Percentiles rank a stretch among this genome's conserved stretches.
Conservation (phyloP, 2,329 filamentous ascomycete species). For the Colletotrichum tanaceti region DNA sequence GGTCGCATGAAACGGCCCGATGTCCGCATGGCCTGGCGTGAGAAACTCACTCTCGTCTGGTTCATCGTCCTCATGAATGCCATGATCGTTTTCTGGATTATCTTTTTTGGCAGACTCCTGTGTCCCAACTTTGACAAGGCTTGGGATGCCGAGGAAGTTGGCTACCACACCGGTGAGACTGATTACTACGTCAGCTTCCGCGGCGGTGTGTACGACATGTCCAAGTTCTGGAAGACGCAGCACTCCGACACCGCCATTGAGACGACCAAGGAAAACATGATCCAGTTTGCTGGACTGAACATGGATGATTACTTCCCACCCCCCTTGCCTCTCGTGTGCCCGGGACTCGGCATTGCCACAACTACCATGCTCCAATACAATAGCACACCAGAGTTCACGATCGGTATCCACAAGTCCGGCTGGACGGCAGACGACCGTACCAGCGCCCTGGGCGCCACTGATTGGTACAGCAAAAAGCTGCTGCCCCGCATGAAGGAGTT, state of each 20-base stretch:
- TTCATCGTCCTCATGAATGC: conserved; percentile 86
- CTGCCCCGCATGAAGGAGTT: conserved; percentile 83
- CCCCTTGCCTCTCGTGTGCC: conserved; percentile 80
- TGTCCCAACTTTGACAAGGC: conserved; percentile 94
- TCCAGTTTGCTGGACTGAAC: conserved; percentile 79
- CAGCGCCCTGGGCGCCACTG: conserved; percentile 68
- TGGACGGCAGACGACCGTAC: conserved; percentile 64
- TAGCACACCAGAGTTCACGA: conserved; percentile 65
- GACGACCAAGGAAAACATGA: conserved; percentile 74
- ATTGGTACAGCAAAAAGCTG: conserved; percentile 85
- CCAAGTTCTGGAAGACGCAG: conserved; percentile 85
- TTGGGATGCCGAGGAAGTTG: conserved; percentile 79
- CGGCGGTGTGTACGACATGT: conserved; percentile 91
- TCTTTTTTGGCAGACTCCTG: conserved; percentile 83
- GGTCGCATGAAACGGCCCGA: conserved; percentile 98
- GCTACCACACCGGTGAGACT: conserved; percentile 74
- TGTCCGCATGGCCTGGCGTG: conserved; percentile 96
- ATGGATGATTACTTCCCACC: conserved; percentile 88
- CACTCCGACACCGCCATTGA: conserved; percentile 80
- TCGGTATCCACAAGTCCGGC: conserved; percentile 79
- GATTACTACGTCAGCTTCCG: conserved; percentile 91
- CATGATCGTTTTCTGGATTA: conserved; percentile 89
- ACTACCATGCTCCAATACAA: conserved; percentile 72
- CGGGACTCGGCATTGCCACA: conserved; percentile 73
- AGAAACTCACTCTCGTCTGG: conserved; percentile 87